Evolutionary conservation across 2,329 filamentous ascomycete species (phyloP).

Genomic region (Botrytis elliptica): DNA sequence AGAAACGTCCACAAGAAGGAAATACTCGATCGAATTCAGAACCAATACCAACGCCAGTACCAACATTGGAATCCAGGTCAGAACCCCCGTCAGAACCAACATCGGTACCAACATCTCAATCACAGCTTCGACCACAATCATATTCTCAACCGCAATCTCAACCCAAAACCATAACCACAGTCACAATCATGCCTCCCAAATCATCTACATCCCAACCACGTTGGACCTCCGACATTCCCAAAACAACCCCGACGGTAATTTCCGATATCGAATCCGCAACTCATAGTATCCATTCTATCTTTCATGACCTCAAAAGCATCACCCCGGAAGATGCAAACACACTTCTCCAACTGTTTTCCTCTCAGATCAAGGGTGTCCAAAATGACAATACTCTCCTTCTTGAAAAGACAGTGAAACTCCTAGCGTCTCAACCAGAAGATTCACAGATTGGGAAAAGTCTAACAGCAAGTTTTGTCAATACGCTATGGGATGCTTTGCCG

Average conservation of each 20-base stretch:
- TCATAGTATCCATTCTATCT: conserved; percentile 20
- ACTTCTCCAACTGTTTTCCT: conserved; percentile 56
- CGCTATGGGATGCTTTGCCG: conserved; percentile 70
- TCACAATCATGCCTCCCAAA: not conserved
- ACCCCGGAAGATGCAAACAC: conserved; percentile 53
- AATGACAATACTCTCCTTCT: conserved; percentile 78
- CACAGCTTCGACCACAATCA: not conserved
- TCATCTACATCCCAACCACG: not conserved
- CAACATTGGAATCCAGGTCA: not conserved
- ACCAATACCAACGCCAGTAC: not conserved
- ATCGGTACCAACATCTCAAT: not conserved
- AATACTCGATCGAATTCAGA: not conserved
- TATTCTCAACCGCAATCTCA: not conserved
- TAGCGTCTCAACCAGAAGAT: conserved; percentile 23
- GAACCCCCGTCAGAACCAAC: not conserved
- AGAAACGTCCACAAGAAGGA: not conserved
- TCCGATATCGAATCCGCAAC: conserved; percentile 16
- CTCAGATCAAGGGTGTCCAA: conserved; percentile 59
- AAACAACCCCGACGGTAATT: conserved; percentile 3
- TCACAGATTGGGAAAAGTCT: conserved; percentile 40
- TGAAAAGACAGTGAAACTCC: conserved; percentile 61
- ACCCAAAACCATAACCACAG: not conserved
- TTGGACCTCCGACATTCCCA: conserved; percentile 5
- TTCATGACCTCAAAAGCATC: conserved; percentile 46
- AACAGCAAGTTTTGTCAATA: conserved; percentile 64